These are phyloP conservation scores for Asterophora lycoperdoides DNA, from an alignment of 768 basidiomycete genomes.

Conservation along the genomic window DNA sequence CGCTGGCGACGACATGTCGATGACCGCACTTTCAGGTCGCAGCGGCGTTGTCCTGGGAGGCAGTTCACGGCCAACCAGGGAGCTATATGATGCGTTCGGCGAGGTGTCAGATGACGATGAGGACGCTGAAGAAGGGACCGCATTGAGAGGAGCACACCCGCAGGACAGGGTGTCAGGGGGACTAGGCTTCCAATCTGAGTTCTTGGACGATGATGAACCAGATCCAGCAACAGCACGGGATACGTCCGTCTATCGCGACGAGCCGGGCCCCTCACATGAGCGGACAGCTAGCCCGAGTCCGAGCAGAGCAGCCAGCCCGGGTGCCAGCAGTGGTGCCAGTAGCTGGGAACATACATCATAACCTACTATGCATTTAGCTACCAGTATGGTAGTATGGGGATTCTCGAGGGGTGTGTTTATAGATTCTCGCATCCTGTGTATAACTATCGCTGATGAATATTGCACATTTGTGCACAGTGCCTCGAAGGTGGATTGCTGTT, in stretches of 20 bases:
- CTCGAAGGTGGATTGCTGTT: not conserved
- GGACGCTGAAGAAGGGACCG: conserved; percentile 69
- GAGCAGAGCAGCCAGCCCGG: conserved; percentile 29
- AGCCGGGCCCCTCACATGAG: conserved; percentile 35
- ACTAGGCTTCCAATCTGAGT: conserved; percentile 70
- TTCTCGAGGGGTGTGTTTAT: not conserved
- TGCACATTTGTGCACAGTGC: not conserved
- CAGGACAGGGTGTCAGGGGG: conserved; percentile 32
- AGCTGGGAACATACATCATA: conserved; percentile 72
- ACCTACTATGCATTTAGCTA: conserved; percentile 3
- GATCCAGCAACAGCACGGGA: conserved; percentile 29
- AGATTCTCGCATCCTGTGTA: not conserved
- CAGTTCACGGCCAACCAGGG: conserved; percentile 62
- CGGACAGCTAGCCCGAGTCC: conserved; percentile 14
- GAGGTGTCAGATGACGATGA: conserved; percentile 83
- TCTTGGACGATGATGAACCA: conserved; percentile 75
- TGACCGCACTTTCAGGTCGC: conserved; percentile 58
- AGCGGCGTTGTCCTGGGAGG: conserved; percentile 22
- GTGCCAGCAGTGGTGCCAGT: conserved; percentile 50
- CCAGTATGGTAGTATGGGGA: not conserved
- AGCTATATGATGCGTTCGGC: conserved; percentile 95
- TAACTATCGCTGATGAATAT: not conserved
- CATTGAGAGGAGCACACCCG: conserved; percentile 43
- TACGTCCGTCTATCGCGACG: conserved; percentile 47
- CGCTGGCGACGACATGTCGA: conserved; percentile 66